Percentiles rank a stretch among this genome's conserved stretches.
phyloP scores from a whole-genome alignment of 768 basidiomycete species.

The Podaxis sp. region DNA sequence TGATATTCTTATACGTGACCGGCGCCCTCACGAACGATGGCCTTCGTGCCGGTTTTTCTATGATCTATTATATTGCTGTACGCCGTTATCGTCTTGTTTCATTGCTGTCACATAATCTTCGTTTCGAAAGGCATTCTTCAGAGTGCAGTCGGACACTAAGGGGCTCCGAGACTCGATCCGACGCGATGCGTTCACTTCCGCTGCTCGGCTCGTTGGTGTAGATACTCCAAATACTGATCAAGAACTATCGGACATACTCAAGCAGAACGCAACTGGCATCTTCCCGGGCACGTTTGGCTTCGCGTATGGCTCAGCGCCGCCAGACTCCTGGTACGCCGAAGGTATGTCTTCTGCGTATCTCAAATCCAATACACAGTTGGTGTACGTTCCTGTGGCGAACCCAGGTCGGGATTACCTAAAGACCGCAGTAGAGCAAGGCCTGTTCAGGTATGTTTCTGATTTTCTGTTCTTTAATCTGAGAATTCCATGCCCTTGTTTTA shows the following conservation, averaged over 20 bases:
- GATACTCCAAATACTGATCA: not conserved
- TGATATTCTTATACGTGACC: not conserved
- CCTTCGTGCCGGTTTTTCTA: not conserved
- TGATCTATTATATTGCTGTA: not conserved
- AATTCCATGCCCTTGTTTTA: not conserved
- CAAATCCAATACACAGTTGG: not conserved
- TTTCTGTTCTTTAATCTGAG: not conserved
- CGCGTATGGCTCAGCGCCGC: not conserved
- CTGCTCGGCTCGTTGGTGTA: too few species aligned
- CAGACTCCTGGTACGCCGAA: not conserved
- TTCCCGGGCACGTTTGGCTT: not conserved
- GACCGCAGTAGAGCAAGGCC: not conserved
- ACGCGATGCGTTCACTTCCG: too few species aligned
- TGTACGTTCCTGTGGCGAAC: not conserved
- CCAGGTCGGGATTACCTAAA: not conserved
- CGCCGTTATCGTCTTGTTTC: not conserved
- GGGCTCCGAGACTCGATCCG: not conserved
- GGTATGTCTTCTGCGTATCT: not conserved
- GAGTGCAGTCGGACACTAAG: not conserved
- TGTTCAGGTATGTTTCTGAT: not conserved
- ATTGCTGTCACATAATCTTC: not conserved
- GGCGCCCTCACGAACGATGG: not conserved
- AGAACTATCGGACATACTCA: not conserved
- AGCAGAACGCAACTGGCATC: too few species aligned
- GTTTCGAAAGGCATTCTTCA: not conserved